phyloP scores from a whole-genome alignment of 78 protist genomes.

The Dictyostelium purpureum region DNA sequence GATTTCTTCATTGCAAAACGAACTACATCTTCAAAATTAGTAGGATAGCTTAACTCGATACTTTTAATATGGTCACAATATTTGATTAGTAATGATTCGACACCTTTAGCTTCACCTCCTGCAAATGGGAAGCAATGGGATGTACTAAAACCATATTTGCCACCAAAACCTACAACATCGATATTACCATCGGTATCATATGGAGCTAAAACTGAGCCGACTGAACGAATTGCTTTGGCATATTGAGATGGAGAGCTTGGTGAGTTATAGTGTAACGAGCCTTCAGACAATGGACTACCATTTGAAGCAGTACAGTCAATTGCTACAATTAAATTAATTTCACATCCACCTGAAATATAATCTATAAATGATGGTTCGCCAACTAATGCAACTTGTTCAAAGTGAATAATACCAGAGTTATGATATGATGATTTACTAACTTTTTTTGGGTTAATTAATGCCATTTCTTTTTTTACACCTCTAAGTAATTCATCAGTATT shows the following conservation, averaged over 20 bases:
- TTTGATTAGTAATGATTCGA: constrained; percentile 14
- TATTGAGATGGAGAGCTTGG: not conserved
- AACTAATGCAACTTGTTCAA: not conserved
- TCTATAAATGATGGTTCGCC: constrained; percentile 70
- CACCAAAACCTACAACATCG: constrained; percentile 91
- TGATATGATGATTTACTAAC: constrained; percentile 1
- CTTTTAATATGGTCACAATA: not conserved
- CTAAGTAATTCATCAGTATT: constrained; percentile 7
- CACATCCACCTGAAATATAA: constrained; percentile 72
- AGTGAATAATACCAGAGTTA: constrained; percentile 49
- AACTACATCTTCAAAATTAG: constrained; percentile 34
- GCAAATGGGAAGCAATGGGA: constrained; percentile 82
- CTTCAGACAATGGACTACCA: constrained; percentile 25
- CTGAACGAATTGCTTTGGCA: not conserved
- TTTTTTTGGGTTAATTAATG: constrained; percentile 65
- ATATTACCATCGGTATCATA: constrained; percentile 34
- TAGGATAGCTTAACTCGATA: constrained; percentile 61
- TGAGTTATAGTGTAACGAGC: constrained; percentile 81
- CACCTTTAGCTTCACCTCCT: not conserved
- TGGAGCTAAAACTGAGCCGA: constrained; percentile 17
- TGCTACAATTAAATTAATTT: constrained; percentile 77
- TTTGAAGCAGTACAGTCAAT: constrained; percentile 94
- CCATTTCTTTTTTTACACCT: not conserved
- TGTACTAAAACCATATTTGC: constrained; percentile 5
- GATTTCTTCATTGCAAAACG: not conserved